phyloP scores from a whole-genome alignment of 2,329 filamentous ascomycete genomes.

The Penicillium sp. region DNA sequence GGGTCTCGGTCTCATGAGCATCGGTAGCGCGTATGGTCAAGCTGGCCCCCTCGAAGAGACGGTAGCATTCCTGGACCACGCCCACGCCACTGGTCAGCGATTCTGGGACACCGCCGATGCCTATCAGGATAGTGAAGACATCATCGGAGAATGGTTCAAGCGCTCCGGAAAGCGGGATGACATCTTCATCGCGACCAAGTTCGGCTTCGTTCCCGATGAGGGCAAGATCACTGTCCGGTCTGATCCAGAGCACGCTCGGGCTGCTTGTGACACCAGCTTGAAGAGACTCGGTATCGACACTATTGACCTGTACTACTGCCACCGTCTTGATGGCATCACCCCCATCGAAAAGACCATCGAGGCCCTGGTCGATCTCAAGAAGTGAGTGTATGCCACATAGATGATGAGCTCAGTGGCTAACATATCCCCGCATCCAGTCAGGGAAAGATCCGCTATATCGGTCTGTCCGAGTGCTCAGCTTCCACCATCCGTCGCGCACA shows the following conservation, averaged over 20 bases:
- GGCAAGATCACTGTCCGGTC: slow-evolving; percentile 28
- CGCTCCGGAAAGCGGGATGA: slow-evolving; percentile 40
- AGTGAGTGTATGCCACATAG: slow-evolving; percentile 14
- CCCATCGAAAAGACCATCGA: slow-evolving; percentile 48
- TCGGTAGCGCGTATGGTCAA: slow-evolving; percentile 22
- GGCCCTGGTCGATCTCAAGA: slow-evolving; percentile 47
- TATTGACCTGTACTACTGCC: slow-evolving; percentile 49
- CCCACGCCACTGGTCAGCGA: slow-evolving; percentile 30
- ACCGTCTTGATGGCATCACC: slow-evolving; percentile 44
- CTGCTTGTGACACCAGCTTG: slow-evolving; percentile 39
- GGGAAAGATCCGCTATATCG: slow-evolving; percentile 54
- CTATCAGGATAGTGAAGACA: slow-evolving; percentile 31
- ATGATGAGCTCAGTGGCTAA: too few relatives aligned
- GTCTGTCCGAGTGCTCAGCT: slow-evolving; percentile 49
- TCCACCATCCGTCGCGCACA: slow-evolving; percentile 52
- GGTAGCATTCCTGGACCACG: slow-evolving; percentile 30
- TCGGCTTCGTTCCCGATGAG: slow-evolving; percentile 28
- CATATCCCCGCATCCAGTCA: slow-evolving; percentile 18
- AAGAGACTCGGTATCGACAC: slow-evolving; percentile 37
- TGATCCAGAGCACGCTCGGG: slow-evolving; percentile 38
- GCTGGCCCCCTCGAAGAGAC: slow-evolving; percentile 15
- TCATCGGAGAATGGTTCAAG: slow-evolving; percentile 44
- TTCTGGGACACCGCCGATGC: slow-evolving; percentile 39
- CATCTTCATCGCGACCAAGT: slow-evolving; percentile 46
- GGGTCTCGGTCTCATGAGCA: slow-evolving; percentile 28